Percentiles rank a stretch among this genome's conserved stretches.
Evolutionary conservation across 768 basidiomycete genomes (phyloP).

Genomic region (Russula earlei): DNA sequence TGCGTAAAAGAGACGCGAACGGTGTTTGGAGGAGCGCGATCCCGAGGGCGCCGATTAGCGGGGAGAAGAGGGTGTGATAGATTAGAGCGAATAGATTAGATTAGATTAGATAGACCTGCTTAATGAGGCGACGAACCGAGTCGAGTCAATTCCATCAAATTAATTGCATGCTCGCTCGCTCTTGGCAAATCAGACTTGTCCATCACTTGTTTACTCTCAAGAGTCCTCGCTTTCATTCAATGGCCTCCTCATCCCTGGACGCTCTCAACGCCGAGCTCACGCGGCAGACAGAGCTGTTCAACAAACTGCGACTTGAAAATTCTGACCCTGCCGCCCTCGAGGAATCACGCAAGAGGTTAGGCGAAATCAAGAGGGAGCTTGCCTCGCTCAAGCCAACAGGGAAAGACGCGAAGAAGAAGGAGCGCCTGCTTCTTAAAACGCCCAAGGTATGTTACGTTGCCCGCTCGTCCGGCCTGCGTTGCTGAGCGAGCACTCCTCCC

Average conservation of each 20-base stretch:
- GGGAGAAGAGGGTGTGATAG: constrained; percentile 6
- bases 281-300: constrained; percentile 46
- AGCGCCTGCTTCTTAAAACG: constrained; percentile 75
- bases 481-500: background rate
- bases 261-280: constrained; percentile 47
- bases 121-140: too few species aligned
- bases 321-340: constrained; percentile 44
- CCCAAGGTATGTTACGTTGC: constrained; percentile 63
- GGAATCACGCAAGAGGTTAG: constrained; percentile 57
- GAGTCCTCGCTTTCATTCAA: constrained; percentile 22
- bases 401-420: constrained; percentile 49
- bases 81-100: background rate
- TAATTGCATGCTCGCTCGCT: constrained; percentile 6
- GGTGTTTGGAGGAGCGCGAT: constrained; percentile 47
- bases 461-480: background rate
- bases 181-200: constrained; percentile 6
- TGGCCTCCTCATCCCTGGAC: constrained; percentile 33
- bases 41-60: constrained; percentile 19
- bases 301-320: constrained; percentile 49
- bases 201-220: background rate
- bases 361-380: constrained; percentile 54
- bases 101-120: too few species aligned
- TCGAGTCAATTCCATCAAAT: background rate
- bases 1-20: constrained; percentile 68
- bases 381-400: constrained; percentile 36